Percentiles rank a stretch among this genome's conserved stretches.
phyloP scores from a whole-genome alignment of 495 filamentous ascomycete genomes.

The Astrothelium subdiscretum region DNA sequence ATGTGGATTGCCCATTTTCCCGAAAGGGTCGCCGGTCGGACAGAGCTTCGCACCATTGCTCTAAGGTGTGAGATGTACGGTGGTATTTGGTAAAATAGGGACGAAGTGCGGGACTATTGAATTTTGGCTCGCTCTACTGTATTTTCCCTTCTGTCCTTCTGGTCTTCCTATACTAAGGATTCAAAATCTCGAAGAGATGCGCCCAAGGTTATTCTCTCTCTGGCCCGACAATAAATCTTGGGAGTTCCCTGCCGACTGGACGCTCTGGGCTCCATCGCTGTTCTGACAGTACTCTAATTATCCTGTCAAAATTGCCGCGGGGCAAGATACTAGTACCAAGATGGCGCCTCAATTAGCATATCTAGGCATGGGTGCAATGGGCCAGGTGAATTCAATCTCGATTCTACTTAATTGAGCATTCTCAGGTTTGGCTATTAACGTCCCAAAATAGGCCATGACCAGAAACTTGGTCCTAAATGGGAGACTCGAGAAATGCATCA shows the following conservation, averaged over 20 bases:
- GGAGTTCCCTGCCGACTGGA: background rate
- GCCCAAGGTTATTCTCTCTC: background rate
- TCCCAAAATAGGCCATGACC: background rate
- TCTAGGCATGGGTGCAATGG: background rate
- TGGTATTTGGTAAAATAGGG: no score
- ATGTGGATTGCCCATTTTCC: no score
- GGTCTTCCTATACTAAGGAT: no score
- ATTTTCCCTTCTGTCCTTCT: no score
- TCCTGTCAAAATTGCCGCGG: background rate
- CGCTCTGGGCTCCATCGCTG: background rate
- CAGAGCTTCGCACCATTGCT: no score
- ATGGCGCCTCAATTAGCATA: background rate
- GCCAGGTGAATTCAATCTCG: background rate
- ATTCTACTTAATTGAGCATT: no score
- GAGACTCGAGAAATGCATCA: background rate
- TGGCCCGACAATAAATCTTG: background rate
- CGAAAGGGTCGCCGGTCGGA: no score
- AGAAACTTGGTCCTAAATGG: background rate
- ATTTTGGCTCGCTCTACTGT: no score
- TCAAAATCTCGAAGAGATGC: background rate
- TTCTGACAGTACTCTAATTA: background rate
- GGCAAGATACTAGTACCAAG: background rate
- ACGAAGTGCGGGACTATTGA: no score
- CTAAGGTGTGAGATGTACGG: no score
- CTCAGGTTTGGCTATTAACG: no score